A percentile compares a stretch with the other conserved stretches of the same genome.
phyloP scores from a whole-genome alignment of 768 basidiomycete species.

The Tylopilus cervinicoccineus region DNA sequence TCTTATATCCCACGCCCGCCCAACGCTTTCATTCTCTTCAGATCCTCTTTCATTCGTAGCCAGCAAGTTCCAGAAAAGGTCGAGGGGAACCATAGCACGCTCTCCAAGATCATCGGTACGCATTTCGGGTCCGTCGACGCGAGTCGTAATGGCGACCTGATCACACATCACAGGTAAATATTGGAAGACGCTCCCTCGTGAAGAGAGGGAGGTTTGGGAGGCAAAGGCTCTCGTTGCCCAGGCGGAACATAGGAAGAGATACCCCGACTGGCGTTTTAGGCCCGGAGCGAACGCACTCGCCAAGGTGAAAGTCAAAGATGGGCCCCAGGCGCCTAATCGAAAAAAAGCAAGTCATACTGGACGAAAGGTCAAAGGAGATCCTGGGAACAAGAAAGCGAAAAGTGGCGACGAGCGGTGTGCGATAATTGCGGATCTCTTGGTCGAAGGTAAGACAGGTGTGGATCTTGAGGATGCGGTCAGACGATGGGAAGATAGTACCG shows the following conservation, averaged over 20 bases:
- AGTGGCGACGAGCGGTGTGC: conserved; percentile 52
- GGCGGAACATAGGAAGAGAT: conserved; percentile 66
- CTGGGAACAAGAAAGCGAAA: conserved; percentile 27
- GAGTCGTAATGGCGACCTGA: neutral
- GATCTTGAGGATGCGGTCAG: conserved; percentile 60
- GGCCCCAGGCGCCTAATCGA: conserved; percentile 30
- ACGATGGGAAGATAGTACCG: conserved; percentile 37
- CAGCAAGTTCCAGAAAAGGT: conserved; percentile 73
- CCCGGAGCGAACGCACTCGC: conserved; percentile 51
- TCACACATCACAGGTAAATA: conserved; percentile 47
- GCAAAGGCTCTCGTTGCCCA: conserved; percentile 67
- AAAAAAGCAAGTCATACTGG: conserved; percentile 27
- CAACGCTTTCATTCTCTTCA: conserved; percentile 84
- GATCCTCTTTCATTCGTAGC: conserved; percentile 71
- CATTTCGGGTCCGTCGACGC: neutral
- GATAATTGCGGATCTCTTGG: conserved; percentile 64
- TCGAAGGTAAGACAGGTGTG: conserved; percentile 61
- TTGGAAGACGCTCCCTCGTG: conserved; percentile 67
- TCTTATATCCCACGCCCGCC: conserved; percentile 80
- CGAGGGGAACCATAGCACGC: conserved; percentile 74
- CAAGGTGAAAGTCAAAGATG: conserved; percentile 38
- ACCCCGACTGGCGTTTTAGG: conserved; percentile 81
- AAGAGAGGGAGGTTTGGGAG: conserved; percentile 74
- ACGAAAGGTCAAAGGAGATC: conserved; percentile 29
- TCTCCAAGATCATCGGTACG: conserved; percentile 78